Evolutionary conservation across 2,329 filamentous ascomycete genomes (phyloP).

Genomic region (Beauveria varroae): DNA sequence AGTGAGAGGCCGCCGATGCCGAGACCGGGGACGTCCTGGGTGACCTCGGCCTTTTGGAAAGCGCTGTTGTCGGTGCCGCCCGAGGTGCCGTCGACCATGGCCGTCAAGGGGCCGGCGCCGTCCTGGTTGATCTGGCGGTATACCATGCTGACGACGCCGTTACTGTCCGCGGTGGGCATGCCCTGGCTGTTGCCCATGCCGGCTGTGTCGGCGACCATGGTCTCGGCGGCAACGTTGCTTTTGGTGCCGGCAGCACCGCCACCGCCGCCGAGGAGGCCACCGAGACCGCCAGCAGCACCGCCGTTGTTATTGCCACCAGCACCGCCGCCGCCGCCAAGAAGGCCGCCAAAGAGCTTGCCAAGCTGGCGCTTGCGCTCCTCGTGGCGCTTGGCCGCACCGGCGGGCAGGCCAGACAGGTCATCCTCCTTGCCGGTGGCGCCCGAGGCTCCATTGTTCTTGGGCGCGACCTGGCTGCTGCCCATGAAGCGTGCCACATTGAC

Average conservation of each 20-base stretch:
- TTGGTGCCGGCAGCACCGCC: constrained; percentile 22
- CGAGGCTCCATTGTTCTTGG: constrained; percentile 31
- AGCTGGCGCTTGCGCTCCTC: constrained; percentile 22
- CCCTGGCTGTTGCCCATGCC: constrained; percentile 43
- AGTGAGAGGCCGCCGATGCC: constrained; percentile 48
- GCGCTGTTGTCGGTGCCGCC: constrained; percentile 53
- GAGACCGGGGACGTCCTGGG: constrained; percentile 53
- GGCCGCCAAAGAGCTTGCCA: constrained; percentile 21
- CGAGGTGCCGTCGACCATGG: constrained; percentile 54
- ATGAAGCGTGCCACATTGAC: constrained; percentile 55
- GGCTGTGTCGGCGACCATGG: constrained; percentile 41
- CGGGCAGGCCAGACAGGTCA: constrained; percentile 26
- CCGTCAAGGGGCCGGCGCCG: constrained; percentile 56
- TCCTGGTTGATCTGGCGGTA: constrained; percentile 65
- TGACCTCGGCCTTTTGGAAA: constrained; percentile 53
- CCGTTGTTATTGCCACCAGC: neutral
- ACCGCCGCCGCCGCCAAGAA: constrained; percentile 12
- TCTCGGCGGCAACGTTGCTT: constrained; percentile 34
- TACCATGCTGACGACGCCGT: constrained; percentile 52
- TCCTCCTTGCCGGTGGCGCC: constrained; percentile 36
- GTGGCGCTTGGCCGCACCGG: constrained; percentile 15
- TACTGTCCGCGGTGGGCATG: constrained; percentile 51
- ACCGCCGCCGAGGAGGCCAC: constrained; percentile 21
- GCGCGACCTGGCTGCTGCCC: constrained; percentile 30
- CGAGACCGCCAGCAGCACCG: constrained; percentile 23